Conservation (phyloP, 352 stramenopile species). For the Thalassiosira exigua region DNA sequence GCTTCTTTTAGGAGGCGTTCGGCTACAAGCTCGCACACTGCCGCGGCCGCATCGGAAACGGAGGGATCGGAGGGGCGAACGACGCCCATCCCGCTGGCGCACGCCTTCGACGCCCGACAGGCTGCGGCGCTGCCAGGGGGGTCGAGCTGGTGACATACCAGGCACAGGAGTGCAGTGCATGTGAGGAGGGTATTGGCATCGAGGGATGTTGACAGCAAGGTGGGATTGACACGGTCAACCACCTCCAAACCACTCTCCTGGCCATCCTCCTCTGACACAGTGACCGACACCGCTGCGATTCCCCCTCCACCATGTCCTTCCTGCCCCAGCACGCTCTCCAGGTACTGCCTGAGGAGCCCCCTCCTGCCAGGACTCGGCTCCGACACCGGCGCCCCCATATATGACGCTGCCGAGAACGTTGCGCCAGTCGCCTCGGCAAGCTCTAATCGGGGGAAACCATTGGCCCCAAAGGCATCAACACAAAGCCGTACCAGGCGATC, state of each 20-base stretch:
- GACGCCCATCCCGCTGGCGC: conserved; percentile 64
- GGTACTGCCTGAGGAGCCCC: conserved; percentile 73
- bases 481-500: conserved; percentile 78
- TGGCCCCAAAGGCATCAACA: conserved; percentile 82
- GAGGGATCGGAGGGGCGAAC: conserved; percentile 40
- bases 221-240: neutral
- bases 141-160: conserved; percentile 70
- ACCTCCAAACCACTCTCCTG: conserved; percentile 48
- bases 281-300: conserved; percentile 6
- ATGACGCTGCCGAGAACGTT: conserved; percentile 79
- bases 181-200: conserved; percentile 57
- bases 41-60: conserved; percentile 56
- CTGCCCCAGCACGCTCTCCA: conserved; percentile 77
- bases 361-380: conserved; percentile 58
- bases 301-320: conserved; percentile 22
- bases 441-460: conserved; percentile 79
- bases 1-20: conserved; percentile 70
- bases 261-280: conserved; percentile 34
- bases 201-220: neutral
- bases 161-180: conserved; percentile 71
- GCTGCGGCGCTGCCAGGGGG: conserved; percentile 67
- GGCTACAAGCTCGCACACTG: conserved; percentile 71
- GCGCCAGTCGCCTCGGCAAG: conserved; percentile 76
- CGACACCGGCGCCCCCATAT: conserved; percentile 62
- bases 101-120: conserved; percentile 72